Evolutionary conservation across 2,329 filamentous ascomycete genomes (phyloP).

Genomic region (Aspergillus brasiliensis): DNA sequence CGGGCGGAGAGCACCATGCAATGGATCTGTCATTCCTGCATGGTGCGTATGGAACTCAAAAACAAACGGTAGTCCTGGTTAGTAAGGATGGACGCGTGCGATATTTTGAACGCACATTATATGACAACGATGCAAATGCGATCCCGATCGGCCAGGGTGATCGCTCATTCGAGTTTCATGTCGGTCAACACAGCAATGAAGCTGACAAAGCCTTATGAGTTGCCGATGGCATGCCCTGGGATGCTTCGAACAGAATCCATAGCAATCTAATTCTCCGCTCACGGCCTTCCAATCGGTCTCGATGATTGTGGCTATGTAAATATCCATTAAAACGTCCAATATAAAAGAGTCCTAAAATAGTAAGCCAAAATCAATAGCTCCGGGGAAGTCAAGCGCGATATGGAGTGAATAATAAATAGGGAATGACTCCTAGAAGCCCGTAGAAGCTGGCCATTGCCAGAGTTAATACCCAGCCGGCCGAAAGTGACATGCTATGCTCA

Average conservation of each 20-base stretch:
- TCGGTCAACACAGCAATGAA: constrained; percentile 2
- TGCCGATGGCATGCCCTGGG: background rate
- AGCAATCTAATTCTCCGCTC: background rate
- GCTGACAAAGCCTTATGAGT: background rate
- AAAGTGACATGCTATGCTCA: background rate
- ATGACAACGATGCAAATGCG: constrained; percentile 54
- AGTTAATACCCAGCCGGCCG: background rate
- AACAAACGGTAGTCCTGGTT: constrained; percentile 64
- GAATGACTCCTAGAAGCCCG: background rate
- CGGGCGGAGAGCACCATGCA: constrained; percentile 23
- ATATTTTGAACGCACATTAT: constrained; percentile 66
- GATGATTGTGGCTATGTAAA: constrained; percentile 3
- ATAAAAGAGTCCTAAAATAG: constrained; percentile 7
- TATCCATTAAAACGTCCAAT: background rate
- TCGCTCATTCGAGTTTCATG: constrained; percentile 39
- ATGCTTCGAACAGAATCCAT: background rate
- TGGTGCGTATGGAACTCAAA: constrained; percentile 65
- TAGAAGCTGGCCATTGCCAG: background rate
- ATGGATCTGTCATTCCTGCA: constrained; percentile 38
- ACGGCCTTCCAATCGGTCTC: background rate
- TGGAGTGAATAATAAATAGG: background rate
- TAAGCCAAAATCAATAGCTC: background rate
- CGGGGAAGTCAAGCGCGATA: background rate
- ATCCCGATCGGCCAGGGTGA: constrained; percentile 53
- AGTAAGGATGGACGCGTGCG: constrained; percentile 56